Evolutionary conservation across 345 rosid genomes (phyloP).

Genomic region (Pistacia integerrima): DNA sequence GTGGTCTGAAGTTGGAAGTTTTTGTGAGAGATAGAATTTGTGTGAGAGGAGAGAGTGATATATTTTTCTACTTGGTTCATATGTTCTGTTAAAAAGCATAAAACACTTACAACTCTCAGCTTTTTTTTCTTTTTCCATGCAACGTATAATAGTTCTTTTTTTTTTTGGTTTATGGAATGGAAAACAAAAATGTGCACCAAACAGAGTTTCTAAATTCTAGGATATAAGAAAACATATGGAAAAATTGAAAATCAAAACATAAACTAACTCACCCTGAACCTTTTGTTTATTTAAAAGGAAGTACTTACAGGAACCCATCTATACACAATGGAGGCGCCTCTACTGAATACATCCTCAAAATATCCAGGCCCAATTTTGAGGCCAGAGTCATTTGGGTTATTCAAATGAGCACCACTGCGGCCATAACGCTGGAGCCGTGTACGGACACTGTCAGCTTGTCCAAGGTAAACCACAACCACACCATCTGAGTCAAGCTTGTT

Average conservation of each 20-base stretch:
- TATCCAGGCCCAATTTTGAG: constrained; percentile 27
- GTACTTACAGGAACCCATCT: constrained; percentile 82
- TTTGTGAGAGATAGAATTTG: too few relatives aligned
- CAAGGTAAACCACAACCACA: constrained; percentile 64
- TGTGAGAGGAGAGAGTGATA: too few relatives aligned
- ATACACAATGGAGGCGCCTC: constrained; percentile 53
- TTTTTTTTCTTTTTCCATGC: too few relatives aligned
- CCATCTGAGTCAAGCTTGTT: constrained; percentile 46
- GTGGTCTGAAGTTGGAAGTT: too few relatives aligned
- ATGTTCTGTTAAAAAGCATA: too few relatives aligned
- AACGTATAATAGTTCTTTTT: too few relatives aligned
- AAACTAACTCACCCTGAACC: not conserved
- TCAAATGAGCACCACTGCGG: constrained; percentile 79
- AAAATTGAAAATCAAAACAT: not conserved
- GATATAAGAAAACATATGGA: not conserved
- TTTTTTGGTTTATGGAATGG: too few relatives aligned
- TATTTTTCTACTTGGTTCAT: too few relatives aligned
- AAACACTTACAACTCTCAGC: too few relatives aligned
- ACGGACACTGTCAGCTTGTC: constrained; percentile 87
- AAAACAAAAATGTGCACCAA: too few relatives aligned
- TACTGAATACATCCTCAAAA: constrained; percentile 57
- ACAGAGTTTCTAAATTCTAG: too few relatives aligned
- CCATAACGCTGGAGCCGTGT: constrained; percentile 81
- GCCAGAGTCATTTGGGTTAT: constrained; percentile 19
- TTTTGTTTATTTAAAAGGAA: not conserved